Percentiles rank a stretch among this genome's conserved stretches.
Evolutionary conservation across 352 stramenopile species (phyloP).

Genomic region (Globisporangium cylindrosporum): DNA sequence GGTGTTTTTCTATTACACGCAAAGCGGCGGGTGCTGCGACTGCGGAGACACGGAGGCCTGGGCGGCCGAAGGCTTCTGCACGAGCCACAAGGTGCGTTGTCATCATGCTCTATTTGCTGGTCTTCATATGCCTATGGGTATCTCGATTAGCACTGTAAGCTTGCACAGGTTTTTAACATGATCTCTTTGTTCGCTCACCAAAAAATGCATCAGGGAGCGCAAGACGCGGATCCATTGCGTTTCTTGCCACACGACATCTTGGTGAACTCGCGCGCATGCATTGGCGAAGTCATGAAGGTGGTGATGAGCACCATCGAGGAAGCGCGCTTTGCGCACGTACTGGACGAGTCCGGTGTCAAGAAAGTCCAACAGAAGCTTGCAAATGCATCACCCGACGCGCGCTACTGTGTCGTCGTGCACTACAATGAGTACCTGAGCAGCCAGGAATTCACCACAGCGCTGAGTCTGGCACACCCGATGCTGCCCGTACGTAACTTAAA

Average conservation of each 20-base stretch:
- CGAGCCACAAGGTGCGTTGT: conserved; percentile 79
- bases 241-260: conserved; percentile 57
- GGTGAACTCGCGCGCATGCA: conserved; percentile 52
- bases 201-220: conserved; percentile 42
- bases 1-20: conserved; percentile 94
- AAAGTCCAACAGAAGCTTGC: conserved; percentile 44
- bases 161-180: not conserved
- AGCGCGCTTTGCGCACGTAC: conserved; percentile 51
- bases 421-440: conserved; percentile 91
- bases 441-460: conserved; percentile 77
- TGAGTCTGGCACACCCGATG: conserved; percentile 66
- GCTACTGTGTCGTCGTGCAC: conserved; percentile 90
- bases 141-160: not conserved
- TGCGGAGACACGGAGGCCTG: conserved; percentile 97
- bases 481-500: conserved; percentile 43
- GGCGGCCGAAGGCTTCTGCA: conserved; percentile 94
- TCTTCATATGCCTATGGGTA: not conserved
- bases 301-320: conserved; percentile 65
- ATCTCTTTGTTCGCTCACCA: not conserved
- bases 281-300: conserved; percentile 66
- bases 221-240: conserved; percentile 65
- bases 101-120: not conserved
- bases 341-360: conserved; percentile 50
- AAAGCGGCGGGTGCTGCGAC: conserved; percentile 97
- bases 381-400: conserved; percentile 49